Conservation (phyloP, 805 yeast genomes). For the Millerozyma acaciae region DNA sequence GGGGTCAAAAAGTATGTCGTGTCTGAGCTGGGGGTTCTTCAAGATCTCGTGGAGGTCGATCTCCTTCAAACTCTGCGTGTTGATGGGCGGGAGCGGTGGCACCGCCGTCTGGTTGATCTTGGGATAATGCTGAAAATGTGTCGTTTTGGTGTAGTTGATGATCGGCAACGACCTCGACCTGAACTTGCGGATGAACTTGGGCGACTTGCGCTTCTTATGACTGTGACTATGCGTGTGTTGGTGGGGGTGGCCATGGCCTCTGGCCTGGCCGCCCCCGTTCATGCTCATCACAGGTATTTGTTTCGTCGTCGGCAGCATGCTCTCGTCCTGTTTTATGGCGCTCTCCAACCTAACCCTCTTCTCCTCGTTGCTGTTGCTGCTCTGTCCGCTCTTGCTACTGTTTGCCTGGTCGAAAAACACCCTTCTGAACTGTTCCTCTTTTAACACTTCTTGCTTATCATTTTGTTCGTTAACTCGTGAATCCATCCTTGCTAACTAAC, state of each 20-base stretch:
- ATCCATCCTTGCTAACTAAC: constrained; percentile 21
- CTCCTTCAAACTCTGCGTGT: constrained; percentile 74
- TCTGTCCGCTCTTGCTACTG: constrained; percentile 6
- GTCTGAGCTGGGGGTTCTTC: constrained; percentile 88
- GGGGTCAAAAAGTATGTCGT: constrained; percentile 90
- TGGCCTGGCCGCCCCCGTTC: background rate
- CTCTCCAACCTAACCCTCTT: constrained; percentile 21
- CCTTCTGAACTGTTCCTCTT: constrained; percentile 28
- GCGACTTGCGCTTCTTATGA: constrained; percentile 21
- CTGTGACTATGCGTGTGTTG: constrained; percentile 1
- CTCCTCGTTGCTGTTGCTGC: constrained; percentile 11
- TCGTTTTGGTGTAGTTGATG: constrained; percentile 27
- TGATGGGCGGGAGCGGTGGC: constrained; percentile 75
- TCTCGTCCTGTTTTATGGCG: constrained; percentile 2
- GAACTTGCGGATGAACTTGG: constrained; percentile 32
- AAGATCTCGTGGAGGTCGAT: constrained; percentile 85
- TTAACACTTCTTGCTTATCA: constrained; percentile 30
- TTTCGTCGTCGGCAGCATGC: constrained; percentile 2
- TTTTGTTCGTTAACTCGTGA: constrained; percentile 28
- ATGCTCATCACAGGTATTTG: constrained; percentile 5
- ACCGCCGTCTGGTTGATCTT: constrained; percentile 11
- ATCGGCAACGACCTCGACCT: constrained; percentile 41
- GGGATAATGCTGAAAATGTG: constrained; percentile 11
- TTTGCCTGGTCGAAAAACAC: constrained; percentile 26
- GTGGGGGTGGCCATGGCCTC: background rate